Base-by-base conservation (phyloP, 805 yeast genomes). In the Hanseniaspora thailandica region DNA sequence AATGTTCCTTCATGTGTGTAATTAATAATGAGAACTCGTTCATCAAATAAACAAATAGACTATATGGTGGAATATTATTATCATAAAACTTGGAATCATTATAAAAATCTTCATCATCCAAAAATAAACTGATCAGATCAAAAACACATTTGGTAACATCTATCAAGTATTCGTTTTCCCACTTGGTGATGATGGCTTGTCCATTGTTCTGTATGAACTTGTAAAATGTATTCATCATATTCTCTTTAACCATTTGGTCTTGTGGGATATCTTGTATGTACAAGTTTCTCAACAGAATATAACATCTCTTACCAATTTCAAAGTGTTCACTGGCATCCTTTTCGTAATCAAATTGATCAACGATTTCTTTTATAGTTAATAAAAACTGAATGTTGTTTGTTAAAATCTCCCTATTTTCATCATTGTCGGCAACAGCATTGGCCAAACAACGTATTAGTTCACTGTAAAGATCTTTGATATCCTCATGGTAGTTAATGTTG, bases 361-460 rank as follows among this genome's bases (percentile, higher is more conserved):
- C 63, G 51, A 30, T 53, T 52, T 2, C 58, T 56, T n/a, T 59
- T 52, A 52, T 57, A 60, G 45, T 60, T 54, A 47, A 57, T 57
- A 26, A 60, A 6, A 22, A 65, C 31, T 19, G 47, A 13, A 45
- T 55, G 57, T 57, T n/a, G 48, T 52, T 9, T 25, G 26, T 17
- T 10, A 63, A 48, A 15, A 59, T 39, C 20, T 55, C 47, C 39
- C 69, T 57, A 39, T 67, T 67, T 1, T 34, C 33, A 49, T 66
- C 64, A 51, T 65, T 63, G 51, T 67, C 69, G 1, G 64, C 64
- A 15, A 67, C 38, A 30, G 62, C 47, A 52, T 67, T 67, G 0
- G 69, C 68, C 12, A 66, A 53, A 46, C 68, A 66, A 52, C 70
- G 62, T 2, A 63, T 57, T 31, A 66, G 22, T 52, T 65, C 69